Evolutionary conservation across 1,284 basidiomycete genomes (phyloP), one percentile per base, ranked within the genome.

Genomic region (Laetiporus sulphureus): DNA sequence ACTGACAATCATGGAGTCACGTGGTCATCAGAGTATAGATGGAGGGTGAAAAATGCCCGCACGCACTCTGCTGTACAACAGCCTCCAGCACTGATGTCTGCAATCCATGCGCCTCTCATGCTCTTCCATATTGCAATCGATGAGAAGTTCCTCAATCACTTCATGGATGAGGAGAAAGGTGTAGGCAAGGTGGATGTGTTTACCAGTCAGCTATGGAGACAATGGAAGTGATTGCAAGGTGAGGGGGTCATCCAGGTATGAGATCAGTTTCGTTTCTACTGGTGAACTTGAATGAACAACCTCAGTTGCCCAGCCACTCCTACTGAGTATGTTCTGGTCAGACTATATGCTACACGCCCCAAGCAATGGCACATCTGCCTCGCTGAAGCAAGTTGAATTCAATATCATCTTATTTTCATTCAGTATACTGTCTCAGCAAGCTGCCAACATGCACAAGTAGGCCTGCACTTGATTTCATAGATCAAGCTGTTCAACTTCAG

Each of bases 401-500:
- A 99, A 99, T 62, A 98, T 95, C 4, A 95, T 98, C 51, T 91
- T 92, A 0, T 80, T 86, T 0, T 92, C 91, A 1, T 97, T 98
- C 58, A 95, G 93, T 1, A 62, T 82, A 0, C 69, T 98, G 12
- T 91, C 88, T 3, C 76, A 91, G 46, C 75, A 73, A 32, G 75
- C 79, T 5, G 75, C 84, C 13, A 75, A 77, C 19, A 63, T 98
- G 57, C 95, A 98, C 63, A 71, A 78, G 90, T 91, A 53, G 47
- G 67, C 54, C 13, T 25, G 16, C 24, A 27, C 25, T 27, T 27
- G 25, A 27, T 27, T 13, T 7, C 13, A 27, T 27, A 7, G 8
- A 27, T 27, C 13, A 8, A 13, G 13, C 25, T 7, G 13, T 27
- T 27, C 8, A 27, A 27, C 11, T 15, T 16, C 20, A 12, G 20